A percentile compares a stretch with the other conserved stretches of the same genome.
These are phyloP conservation scores for Polyporus arcularius DNA, from an alignment of 768 basidiomycete genomes.

Conservation along the genomic window DNA sequence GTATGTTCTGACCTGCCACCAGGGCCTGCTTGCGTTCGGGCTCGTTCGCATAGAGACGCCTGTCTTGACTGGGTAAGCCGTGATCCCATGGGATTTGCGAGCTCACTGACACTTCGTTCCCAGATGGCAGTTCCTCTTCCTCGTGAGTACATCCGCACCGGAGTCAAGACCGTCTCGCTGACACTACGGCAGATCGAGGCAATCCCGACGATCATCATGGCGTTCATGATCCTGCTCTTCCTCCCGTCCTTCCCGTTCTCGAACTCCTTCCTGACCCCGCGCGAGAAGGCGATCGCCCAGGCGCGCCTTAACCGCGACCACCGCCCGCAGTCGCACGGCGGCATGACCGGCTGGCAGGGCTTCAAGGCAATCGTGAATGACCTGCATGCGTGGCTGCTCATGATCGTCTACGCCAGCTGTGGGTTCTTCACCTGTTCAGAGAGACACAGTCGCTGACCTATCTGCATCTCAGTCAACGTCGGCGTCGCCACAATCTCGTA, in stretches of 20 bases:
- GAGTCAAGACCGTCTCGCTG: neutral
- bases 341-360: constrained; percentile 57
- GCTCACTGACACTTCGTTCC: no score
- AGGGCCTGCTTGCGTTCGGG: no score
- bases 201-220: constrained; percentile 58
- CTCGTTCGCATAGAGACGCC: no score
- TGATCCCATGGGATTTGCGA: no score
- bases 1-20: no score
- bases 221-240: constrained; percentile 46
- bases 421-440: neutral
- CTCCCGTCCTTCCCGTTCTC: constrained; percentile 59
- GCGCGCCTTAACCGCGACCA: constrained; percentile 58
- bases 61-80: no score
- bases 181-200: constrained; percentile 46
- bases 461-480: constrained; percentile 46
- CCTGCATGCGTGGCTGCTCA: constrained; percentile 53
- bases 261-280: constrained; percentile 50
- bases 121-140: constrained; percentile 65
- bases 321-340: constrained; percentile 57
- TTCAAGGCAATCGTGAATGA: constrained; percentile 54
- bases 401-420: constrained; percentile 25
- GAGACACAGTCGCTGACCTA: neutral
- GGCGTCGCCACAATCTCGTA: constrained; percentile 58
- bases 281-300: constrained; percentile 57
- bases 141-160: constrained; percentile 32